These are phyloP conservation scores for Xylaria sp. DNA, from an alignment of 2,329 filamentous ascomycete genomes.

Conservation along the genomic window DNA sequence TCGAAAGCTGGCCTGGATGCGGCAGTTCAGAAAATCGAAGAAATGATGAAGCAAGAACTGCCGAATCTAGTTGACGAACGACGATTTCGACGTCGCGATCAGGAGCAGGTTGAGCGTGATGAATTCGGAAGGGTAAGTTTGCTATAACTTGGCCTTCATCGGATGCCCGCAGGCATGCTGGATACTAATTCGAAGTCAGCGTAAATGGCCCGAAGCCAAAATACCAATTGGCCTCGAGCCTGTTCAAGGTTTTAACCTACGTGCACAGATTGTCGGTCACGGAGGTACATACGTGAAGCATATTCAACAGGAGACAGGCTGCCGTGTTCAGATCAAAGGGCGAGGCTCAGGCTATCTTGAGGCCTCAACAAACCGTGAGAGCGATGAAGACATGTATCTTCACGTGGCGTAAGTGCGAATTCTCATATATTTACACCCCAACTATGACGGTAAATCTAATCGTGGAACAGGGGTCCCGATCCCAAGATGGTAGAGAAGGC, in stretches of 20 bases:
- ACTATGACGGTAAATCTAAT: conserved; percentile 40
- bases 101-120: conserved; percentile 83
- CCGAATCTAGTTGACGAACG: conserved; percentile 95
- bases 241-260: conserved; percentile 91
- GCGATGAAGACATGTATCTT: conserved; percentile 94
- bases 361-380: conserved; percentile 83
- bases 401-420: conserved; percentile 79
- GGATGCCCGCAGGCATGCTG: conserved; percentile 2
- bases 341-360: conserved; percentile 95
- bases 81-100: conserved; percentile 83
- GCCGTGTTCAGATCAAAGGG: conserved; percentile 97
- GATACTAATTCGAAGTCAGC: conserved; percentile 57
- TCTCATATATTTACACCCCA: not conserved
- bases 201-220: conserved; percentile 98
- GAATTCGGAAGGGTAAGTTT: conserved; percentile 83
- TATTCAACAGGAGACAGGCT: conserved; percentile 93
- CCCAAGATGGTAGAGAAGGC: conserved; percentile 83
- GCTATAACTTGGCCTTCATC: not conserved
- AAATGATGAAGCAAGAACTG: conserved; percentile 94
- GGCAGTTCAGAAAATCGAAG: conserved; percentile 86
- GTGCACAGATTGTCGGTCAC: conserved; percentile 93
- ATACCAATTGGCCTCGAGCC: conserved; percentile 91
- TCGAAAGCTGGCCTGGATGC: conserved; percentile 89
- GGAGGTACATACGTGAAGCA: conserved; percentile 97
- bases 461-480: conserved; percentile 74